phyloP scores from a whole-genome alignment of 2,329 filamentous ascomycete species.

The Colletotrichum sp. region DNA sequence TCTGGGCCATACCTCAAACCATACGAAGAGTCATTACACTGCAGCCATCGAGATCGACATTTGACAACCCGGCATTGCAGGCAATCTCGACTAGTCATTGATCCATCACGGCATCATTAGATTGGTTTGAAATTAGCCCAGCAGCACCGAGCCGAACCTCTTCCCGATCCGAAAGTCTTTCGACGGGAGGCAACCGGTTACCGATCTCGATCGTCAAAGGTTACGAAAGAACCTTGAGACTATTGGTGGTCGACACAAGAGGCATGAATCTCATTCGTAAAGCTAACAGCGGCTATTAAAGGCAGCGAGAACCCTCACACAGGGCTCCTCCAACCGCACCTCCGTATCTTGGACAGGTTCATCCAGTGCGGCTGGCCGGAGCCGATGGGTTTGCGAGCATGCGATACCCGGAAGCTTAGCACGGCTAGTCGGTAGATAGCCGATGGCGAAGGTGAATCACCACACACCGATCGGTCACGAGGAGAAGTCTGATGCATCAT shows the following conservation, averaged over 20 bases:
- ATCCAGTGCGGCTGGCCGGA: background rate
- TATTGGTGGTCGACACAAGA: background rate
- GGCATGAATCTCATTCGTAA: background rate
- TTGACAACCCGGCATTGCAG: fast-evolving
- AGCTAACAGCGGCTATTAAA: background rate
- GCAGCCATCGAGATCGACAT: background rate
- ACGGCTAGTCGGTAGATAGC: background rate
- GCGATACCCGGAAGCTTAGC: background rate
- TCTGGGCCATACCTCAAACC: fast-evolving
- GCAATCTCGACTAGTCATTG: background rate
- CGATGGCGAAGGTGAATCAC: background rate
- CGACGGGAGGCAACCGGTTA: background rate
- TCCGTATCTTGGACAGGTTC: background rate
- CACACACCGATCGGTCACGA: background rate
- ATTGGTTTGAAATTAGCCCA: background rate
- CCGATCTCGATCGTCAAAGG: background rate
- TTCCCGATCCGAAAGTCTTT: background rate
- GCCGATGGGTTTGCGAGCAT: background rate
- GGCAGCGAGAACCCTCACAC: background rate
- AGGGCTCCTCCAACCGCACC: background rate
- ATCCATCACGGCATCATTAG: background rate
- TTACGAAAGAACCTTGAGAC: background rate
- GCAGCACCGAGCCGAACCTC: background rate
- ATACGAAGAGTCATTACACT: background rate
- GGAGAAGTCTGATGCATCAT: background rate